Evolutionary conservation across 331 rosid species (phyloP).

Genomic region (Prunus yedoensis): DNA sequence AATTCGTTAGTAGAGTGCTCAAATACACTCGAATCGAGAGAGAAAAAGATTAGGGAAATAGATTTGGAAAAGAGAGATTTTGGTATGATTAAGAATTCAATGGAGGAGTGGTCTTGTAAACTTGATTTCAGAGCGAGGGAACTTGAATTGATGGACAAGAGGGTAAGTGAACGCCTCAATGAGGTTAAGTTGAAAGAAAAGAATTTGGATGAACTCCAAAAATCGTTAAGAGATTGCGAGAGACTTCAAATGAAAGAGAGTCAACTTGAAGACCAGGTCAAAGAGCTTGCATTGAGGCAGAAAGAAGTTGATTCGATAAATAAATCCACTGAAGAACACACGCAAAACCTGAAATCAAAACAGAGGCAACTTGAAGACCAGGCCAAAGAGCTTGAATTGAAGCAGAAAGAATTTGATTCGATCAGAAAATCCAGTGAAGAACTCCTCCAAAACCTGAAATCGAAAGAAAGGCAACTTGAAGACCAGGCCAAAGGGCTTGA

Average conservation of each 20-base stretch:
- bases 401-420: no score
- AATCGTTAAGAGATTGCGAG: background rate
- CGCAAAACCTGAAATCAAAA: no score
- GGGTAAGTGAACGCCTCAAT: constrained; percentile 2
- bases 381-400: no score
- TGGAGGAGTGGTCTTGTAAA: constrained; percentile 27
- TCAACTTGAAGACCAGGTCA: no score
- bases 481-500: no score
- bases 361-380: no score
- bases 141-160: constrained; percentile 6
- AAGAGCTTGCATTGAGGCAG: no score
- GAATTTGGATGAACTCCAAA: background rate
- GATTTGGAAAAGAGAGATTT: constrained; percentile 20
- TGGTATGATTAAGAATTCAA: constrained; percentile 7
- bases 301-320: no score
- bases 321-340: no score
- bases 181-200: constrained; percentile 17
- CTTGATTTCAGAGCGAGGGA: constrained; percentile 28
- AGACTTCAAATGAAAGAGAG: constrained; percentile 18
- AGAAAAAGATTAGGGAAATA: constrained; percentile 33
- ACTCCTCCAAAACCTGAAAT: no score
- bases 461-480: no score
- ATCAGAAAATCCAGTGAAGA: no score
- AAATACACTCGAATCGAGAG: constrained; percentile 15
- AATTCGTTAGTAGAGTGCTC: constrained; percentile 18